These are phyloP conservation scores for Populus pruinosa DNA, from an alignment of 345 rosid genomes.

Conservation along the genomic window DNA sequence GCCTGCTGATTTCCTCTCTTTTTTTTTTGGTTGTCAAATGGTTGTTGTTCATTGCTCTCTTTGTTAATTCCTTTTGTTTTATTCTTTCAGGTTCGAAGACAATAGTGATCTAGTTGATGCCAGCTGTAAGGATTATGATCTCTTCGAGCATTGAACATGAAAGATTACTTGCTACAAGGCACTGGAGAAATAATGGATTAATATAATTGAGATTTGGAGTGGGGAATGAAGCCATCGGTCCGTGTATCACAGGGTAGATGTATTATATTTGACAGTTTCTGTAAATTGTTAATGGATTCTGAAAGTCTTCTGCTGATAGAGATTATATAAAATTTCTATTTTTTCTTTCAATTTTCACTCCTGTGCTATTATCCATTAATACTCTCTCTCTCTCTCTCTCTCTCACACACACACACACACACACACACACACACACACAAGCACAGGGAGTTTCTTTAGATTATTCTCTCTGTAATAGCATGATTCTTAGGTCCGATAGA, in stretches of 20 bases:
- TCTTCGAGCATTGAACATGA: constrained; percentile 20
- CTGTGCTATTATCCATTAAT: background rate
- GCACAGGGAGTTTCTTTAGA: background rate
- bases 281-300: constrained; percentile 32
- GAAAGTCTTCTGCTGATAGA: constrained; percentile 26
- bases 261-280: constrained; percentile 29
- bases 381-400: background rate
- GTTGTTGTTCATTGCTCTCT: background rate
- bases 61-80: background rate
- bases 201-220: constrained; percentile 26
- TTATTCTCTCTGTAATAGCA: background rate
- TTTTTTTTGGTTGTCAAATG: background rate
- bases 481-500: background rate
- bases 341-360: constrained; percentile 1
- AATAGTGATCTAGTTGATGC: constrained; percentile 15
- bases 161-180: constrained; percentile 12
- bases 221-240: constrained; percentile 63
- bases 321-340: constrained; percentile 7
- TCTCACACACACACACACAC: background rate
- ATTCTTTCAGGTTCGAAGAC: constrained; percentile 26
- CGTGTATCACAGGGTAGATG: constrained; percentile 41
- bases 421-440: background rate
- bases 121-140: constrained; percentile 20
- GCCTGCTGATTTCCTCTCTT: background rate
- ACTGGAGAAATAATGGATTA: constrained; percentile 28